Percentiles rank a stretch among this genome's conserved stretches.
These are phyloP conservation scores for Chlamydomonas urium DNA, from an alignment of 139 green algal species.

Conservation along the genomic window DNA sequence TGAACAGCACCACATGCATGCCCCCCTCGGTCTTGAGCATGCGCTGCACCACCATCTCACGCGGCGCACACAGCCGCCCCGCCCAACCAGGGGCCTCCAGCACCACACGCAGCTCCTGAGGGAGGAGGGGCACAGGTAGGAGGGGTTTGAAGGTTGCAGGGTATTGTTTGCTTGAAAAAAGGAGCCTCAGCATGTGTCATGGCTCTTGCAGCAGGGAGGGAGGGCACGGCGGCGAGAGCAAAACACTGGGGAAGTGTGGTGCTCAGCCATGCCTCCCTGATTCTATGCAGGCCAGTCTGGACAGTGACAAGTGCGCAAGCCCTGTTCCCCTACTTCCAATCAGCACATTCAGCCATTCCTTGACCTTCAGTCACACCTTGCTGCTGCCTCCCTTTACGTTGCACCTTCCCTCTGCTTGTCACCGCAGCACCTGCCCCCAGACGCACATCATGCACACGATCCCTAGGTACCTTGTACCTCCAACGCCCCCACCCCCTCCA, in stretches of 20 bases:
- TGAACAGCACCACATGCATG: conserved; percentile 28
- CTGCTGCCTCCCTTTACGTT: neutral
- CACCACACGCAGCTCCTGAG: conserved; percentile 40
- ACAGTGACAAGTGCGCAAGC: too few species aligned
- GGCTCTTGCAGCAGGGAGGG: neutral
- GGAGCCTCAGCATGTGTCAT: too few species aligned
- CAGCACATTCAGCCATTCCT: neutral
- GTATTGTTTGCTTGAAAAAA: neutral
- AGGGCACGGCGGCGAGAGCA: neutral
- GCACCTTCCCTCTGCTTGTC: neutral
- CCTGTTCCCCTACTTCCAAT: too few species aligned
- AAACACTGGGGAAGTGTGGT: too few species aligned
- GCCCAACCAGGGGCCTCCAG: conserved; percentile 44
- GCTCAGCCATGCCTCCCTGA: too few species aligned
- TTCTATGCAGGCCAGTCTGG: too few species aligned
- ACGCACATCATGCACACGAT: too few species aligned
- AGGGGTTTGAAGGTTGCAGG: neutral
- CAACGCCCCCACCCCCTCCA: too few species aligned
- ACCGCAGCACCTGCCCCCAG: neutral
- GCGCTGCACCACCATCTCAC: conserved; percentile 47
- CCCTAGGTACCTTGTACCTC: too few species aligned
- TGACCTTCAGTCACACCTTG: neutral
- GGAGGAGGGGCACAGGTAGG: too few species aligned
- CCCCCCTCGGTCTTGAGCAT: conserved; percentile 42
- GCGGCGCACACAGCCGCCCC: conserved; percentile 38